Percentiles rank a stretch among this genome's conserved stretches.
Evolutionary conservation across 768 basidiomycete genomes (phyloP).

Genomic region (Rhizopogon rudus): DNA sequence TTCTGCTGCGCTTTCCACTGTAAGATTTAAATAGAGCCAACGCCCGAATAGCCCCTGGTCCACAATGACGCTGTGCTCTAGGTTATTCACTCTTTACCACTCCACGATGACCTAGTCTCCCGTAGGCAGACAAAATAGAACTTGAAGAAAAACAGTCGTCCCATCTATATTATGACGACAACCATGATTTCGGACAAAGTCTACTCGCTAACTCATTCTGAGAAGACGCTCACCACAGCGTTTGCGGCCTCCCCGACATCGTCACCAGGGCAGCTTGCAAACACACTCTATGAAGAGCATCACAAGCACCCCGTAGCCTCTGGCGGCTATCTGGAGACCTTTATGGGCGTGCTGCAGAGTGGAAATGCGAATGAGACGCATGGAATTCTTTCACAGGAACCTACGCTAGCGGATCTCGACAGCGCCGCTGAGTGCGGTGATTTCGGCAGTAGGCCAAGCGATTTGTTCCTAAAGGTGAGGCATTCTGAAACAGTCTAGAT

Average conservation of each 20-base stretch:
- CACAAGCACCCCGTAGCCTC: slow-evolving; percentile 24
- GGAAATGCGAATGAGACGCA: slow-evolving; percentile 13
- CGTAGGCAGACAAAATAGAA: too few species aligned
- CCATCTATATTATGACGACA: not conserved
- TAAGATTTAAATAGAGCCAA: too few species aligned
- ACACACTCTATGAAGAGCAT: slow-evolving; percentile 32
- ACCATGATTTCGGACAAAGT: slow-evolving; percentile 28
- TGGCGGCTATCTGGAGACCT: slow-evolving; percentile 10
- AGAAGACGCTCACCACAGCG: slow-evolving; percentile 36
- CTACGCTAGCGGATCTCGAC: slow-evolving; percentile 39
- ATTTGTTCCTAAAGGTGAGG: slow-evolving; percentile 56
- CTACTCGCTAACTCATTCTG: slow-evolving; percentile 25
- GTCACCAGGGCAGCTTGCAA: slow-evolving; percentile 33
- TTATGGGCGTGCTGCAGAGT: slow-evolving; percentile 16
- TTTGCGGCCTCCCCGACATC: slow-evolving; percentile 33
- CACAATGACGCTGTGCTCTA: not conserved
- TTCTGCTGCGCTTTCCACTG: too few species aligned
- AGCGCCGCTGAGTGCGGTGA: slow-evolving; percentile 43
- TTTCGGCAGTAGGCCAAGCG: slow-evolving; percentile 49
- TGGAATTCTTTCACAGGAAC: slow-evolving; percentile 18
- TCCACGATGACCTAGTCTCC: not conserved
- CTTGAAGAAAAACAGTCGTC: too few species aligned
- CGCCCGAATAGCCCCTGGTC: too few species aligned
- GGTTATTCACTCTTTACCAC: not conserved
- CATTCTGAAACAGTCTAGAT: not conserved